A percentile compares a stretch with the other conserved stretches of the same genome.
These are phyloP conservation scores for Penicillium rolfsii DNA, from an alignment of 2,329 filamentous ascomycete genomes.

Conservation along the genomic window DNA sequence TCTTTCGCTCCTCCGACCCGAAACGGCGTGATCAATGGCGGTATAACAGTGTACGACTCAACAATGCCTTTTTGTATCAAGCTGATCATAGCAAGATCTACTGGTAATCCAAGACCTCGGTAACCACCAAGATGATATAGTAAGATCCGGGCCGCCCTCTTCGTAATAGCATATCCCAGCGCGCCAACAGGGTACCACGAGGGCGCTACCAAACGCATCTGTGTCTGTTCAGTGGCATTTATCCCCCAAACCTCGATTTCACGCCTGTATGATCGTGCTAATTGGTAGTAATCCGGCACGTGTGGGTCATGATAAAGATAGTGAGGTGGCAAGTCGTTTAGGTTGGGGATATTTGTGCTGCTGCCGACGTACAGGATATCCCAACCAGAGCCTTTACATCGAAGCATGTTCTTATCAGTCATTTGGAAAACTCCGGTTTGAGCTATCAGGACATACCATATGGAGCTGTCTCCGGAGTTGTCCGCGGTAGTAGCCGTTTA, in stretches of 20 bases:
- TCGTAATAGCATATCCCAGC: no score
- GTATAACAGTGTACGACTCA: slow-evolving; percentile 5
- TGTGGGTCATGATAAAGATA: slow-evolving; percentile 8
- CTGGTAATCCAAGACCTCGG: no score
- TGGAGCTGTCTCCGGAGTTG: no score
- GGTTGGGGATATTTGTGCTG: slow-evolving; percentile 7
- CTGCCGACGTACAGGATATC: slow-evolving; percentile 6
- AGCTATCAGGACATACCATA: no score
- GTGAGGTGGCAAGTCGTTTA: slow-evolving; percentile 5
- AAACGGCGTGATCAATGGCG: slow-evolving; percentile 5
- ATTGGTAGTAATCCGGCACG: not conserved
- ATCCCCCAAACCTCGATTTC: not conserved
- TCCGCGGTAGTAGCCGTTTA: no score
- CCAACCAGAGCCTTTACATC: slow-evolving; percentile 5
- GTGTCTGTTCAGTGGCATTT: no score
- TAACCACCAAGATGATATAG: no score
- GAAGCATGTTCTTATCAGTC: not conserved
- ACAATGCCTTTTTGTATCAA: slow-evolving; percentile 4
- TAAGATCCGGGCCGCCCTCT: no score
- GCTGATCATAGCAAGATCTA: slow-evolving; percentile 5
- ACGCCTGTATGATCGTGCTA: slow-evolving; percentile 1
- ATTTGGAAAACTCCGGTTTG: no score
- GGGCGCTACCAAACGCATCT: no score
- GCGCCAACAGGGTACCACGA: no score
- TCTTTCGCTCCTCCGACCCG: slow-evolving; percentile 7